A percentile compares a stretch with the other conserved stretches of the same genome.
Conservation (phyloP, 2,329 filamentous ascomycete species). For the Lecanicillium sp. region DNA sequence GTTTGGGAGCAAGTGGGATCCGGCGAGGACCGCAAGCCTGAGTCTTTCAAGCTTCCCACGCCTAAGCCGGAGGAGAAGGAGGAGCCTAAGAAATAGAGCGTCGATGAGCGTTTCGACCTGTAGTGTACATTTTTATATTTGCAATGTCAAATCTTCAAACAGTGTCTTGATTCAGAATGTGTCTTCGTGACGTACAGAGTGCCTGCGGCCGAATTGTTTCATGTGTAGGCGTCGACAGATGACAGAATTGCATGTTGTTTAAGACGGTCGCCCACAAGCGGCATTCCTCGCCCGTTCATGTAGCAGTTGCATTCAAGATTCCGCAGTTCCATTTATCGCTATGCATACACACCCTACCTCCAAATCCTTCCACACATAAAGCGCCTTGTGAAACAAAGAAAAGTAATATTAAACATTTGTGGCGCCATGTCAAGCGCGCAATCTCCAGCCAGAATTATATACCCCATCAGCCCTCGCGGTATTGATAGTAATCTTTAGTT, state of each 20-base stretch:
- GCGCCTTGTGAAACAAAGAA: too few relatives aligned
- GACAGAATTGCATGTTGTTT: too few relatives aligned
- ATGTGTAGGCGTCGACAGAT: too few relatives aligned
- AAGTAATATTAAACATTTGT: constrained; percentile 11
- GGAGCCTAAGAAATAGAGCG: constrained; percentile 78
- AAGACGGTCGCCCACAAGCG: too few relatives aligned
- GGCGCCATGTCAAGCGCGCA: constrained; percentile 18
- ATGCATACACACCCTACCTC: constrained; percentile 2
- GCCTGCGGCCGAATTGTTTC: too few relatives aligned
- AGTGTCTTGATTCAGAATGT: too few relatives aligned
- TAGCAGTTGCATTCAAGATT: neutral
- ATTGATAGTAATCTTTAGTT: constrained; percentile 33
- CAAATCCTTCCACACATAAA: neutral
- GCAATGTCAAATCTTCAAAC: constrained; percentile 8
- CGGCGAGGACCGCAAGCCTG: constrained; percentile 73
- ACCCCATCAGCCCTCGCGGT: constrained; percentile 16
- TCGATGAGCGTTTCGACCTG: constrained; percentile 11
- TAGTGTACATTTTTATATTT: constrained; percentile 23
- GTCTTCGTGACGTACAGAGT: too few relatives aligned
- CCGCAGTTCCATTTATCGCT: constrained; percentile 3
- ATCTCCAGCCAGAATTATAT: too few relatives aligned
- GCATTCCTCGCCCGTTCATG: too few relatives aligned
- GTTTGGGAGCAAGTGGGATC: constrained; percentile 59
- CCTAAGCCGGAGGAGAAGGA: constrained; percentile 92
- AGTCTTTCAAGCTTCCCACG: constrained; percentile 87